phyloP scores from a whole-genome alignment of 176 grass and related monocot species.

The Oryza glumipatula region DNA sequence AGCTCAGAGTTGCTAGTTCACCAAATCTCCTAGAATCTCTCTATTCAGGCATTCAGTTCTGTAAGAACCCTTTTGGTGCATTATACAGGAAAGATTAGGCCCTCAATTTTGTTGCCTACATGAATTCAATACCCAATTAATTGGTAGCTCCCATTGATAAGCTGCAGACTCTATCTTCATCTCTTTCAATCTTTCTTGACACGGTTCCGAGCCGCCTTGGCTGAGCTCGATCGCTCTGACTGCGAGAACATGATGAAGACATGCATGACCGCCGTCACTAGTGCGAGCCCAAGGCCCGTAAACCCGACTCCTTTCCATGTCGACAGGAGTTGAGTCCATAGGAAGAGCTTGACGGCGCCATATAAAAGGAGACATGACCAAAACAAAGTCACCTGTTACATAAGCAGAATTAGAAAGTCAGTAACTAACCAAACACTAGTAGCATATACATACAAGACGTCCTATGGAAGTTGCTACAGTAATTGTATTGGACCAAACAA shows the following conservation, averaged over 20 bases:
- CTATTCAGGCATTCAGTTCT: background rate
- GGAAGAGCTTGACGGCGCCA: constrained; percentile 63
- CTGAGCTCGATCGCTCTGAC: constrained; percentile 60
- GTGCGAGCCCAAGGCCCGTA: constrained; percentile 39
- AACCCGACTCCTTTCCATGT: constrained; percentile 71
- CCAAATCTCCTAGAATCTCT: background rate
- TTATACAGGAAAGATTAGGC: background rate
- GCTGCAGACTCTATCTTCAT: background rate
- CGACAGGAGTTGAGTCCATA: constrained; percentile 62
- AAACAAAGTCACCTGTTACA: constrained; percentile 65
- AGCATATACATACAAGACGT: background rate
- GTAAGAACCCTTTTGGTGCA: background rate
- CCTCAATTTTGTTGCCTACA: background rate
- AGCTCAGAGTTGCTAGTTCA: background rate
- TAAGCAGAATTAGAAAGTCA: constrained; percentile 14
- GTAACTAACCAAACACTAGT: background rate
- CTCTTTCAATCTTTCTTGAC: constrained; percentile 58
- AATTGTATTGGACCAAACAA: background rate
- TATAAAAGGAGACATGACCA: constrained; percentile 70
- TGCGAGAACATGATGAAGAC: constrained; percentile 72
- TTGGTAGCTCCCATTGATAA: background rate
- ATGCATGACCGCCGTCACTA: constrained; percentile 68
- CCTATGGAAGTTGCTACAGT: background rate
- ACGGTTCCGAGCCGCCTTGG: constrained; percentile 57
- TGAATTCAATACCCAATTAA: constrained; percentile 2